Conservation (phyloP, 1,284 basidiomycete genomes). For the Athelia psychrophila region DNA sequence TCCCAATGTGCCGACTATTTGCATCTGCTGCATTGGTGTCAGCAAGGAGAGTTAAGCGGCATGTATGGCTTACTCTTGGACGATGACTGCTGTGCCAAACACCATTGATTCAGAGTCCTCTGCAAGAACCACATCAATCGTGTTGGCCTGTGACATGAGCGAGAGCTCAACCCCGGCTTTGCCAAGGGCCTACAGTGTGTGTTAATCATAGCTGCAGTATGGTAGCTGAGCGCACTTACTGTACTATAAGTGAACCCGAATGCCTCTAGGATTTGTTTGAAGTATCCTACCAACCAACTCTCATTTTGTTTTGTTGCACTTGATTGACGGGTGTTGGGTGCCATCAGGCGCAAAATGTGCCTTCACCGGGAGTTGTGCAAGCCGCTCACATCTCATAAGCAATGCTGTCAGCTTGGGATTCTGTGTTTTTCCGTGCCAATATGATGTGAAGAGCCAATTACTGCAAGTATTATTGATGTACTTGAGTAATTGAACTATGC, state of each 20-base stretch:
- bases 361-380: background rate
- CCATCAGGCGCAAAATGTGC: background rate
- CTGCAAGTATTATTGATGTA: background rate
- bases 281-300: background rate
- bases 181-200: background rate
- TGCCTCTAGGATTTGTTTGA: background rate
- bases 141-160: background rate
- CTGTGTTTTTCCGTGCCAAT: background rate
- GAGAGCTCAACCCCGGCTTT: background rate
- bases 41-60: no score
- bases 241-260: background rate
- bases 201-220: background rate
- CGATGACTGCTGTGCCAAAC: background rate
- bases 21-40: no score
- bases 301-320: background rate
- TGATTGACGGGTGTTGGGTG: background rate
- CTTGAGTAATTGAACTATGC: background rate
- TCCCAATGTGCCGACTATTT: no score
- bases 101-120: background rate
- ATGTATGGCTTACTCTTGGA: no score
- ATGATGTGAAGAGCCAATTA: background rate
- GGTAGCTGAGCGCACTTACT: background rate
- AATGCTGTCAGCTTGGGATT: background rate
- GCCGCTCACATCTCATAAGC: no score
- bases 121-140: background rate